Base-by-base conservation (phyloP, 2,329 filamentous ascomycete species). In the Arthrobotrys entomopaga region DNA sequence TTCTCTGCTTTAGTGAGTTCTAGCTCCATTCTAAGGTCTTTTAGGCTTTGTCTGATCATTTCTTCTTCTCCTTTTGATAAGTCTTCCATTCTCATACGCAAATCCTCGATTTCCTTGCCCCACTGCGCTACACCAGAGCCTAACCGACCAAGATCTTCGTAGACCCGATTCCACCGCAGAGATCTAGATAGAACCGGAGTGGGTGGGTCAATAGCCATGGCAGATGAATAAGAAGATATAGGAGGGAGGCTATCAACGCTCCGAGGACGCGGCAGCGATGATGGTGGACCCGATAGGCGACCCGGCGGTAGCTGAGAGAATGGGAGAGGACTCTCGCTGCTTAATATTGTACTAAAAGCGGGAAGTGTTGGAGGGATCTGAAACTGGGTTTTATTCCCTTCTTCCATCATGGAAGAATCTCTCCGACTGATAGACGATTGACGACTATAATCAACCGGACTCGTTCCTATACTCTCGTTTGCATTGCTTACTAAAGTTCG, bases 1-100 rank as follows among this genome's bases (percentile, higher is more conserved):
- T 67, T 67, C 20, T 67, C 64, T 22, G 46, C 57, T 54, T 40
- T 67, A 10, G 56, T 46, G 16, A n/a, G n/a, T n/a, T 67, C 54
- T 22, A 67, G 26, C 22, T 67, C 54, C 13, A n/a, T 26, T n/a
- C 43, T 40, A 3, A 43, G 34, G 2, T 16, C 22, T 60, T 60
- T 16, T 20, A 34, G 53, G 7, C n/a, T 24, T 20, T 67, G 42
- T 40, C 24, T 54, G 16, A 43, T 49, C 19, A 52, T 49, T 20
- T 66, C 20, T 34, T 49, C 40, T n/a, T 67, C 64, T 15, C 43
- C 7, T 48, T 42, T 67, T 5, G 54, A 67, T 53, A 67, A 13
- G 2, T 60, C 64, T 43, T 67, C 64, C 5, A 67, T 46, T 13
- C 22, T 59, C 11, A 24, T 24, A 20, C 50, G 46, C 15, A 67